Base-by-base conservation (phyloP, 129 eudicot genomes). In the Scalesia atractyloides region DNA sequence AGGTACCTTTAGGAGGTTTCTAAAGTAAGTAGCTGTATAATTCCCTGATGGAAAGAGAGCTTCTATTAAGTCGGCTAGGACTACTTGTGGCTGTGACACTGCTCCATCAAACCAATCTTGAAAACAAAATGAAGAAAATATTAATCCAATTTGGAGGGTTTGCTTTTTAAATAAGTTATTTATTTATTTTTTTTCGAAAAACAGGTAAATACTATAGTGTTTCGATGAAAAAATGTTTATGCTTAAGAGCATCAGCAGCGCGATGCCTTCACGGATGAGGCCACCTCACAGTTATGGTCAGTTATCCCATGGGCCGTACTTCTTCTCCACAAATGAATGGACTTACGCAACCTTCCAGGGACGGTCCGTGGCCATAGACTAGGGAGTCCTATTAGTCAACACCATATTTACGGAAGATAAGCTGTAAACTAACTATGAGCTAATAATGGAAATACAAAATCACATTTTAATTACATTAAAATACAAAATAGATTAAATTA, bases 101-200 rank as follows among this genome's bases (percentile, higher is more conserved):
- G 97, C 97, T 79, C 97, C 96, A 67, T 95, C 95, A 11, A 66
- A 91, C 91, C 97, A 91, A 70, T 95, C 99, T 95, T 79, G 37
- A 18, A 64, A 65, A 51, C 63, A 30, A 64, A 9, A 30, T 43
- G 20, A 17, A 59, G 24, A 63, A 47, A 41, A 41, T 20, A 69
- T 44, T 22, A 64, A 54, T 43, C 19, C 7, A 30, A 30, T 26
- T 24, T 37, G 37, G 11, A n/a, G 39, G 37, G 9, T 24, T 60
- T 14, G 43, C 18, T 14, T 30, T 60, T 30, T 14, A 14, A 60
- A 57, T 36, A 58, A 3, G 16, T 58, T 58, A 19, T 20, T 9
- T 19, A 20, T 11, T 2, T 24, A 0, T 4, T 56, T 19, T 19
- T 56, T 13, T 9, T 18, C 20, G 10, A 56, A 56, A 56, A 56